Evolutionary conservation across 2,329 filamentous ascomycete genomes (phyloP).

Genomic region (Akanthomyces uredinophilus): DNA sequence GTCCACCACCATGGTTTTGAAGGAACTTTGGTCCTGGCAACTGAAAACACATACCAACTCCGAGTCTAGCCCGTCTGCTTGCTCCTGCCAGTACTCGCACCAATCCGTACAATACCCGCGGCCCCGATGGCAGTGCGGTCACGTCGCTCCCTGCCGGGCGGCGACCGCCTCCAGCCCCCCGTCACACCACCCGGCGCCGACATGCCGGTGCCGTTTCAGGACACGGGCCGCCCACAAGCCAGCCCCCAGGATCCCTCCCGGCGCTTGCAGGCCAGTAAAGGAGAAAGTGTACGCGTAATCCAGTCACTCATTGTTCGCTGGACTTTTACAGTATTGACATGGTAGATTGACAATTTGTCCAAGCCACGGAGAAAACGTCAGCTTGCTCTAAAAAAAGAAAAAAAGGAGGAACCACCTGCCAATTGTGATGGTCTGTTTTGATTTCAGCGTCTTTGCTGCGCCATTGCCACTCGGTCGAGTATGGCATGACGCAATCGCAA

Average conservation of each 20-base stretch:
- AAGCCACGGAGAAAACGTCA: background rate
- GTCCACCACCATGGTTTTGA: no score
- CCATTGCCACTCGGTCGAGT: no score
- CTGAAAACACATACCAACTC: no score
- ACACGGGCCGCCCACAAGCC: conserved; percentile 1
- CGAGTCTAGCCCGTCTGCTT: no score
- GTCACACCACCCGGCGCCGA: background rate
- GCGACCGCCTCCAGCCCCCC: background rate
- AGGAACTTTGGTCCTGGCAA: no score
- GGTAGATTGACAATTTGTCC: background rate
- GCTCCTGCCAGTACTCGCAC: no score
- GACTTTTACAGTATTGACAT: background rate
- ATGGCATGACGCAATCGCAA: no score
- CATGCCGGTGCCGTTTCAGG: conserved; percentile 1
- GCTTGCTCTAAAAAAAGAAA: background rate
- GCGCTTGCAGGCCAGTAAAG: background rate
- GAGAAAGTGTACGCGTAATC: background rate
- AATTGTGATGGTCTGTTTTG: no score
- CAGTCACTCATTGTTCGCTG: background rate
- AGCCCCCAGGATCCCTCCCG: background rate
- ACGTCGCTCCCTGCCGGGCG: background rate
- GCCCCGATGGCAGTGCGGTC: background rate
- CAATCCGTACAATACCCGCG: no score
- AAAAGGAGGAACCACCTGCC: background rate
- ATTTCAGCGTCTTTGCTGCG: no score